Conservation (phyloP, 2,329 filamentous ascomycete species). For the Fusarium longipes region DNA sequence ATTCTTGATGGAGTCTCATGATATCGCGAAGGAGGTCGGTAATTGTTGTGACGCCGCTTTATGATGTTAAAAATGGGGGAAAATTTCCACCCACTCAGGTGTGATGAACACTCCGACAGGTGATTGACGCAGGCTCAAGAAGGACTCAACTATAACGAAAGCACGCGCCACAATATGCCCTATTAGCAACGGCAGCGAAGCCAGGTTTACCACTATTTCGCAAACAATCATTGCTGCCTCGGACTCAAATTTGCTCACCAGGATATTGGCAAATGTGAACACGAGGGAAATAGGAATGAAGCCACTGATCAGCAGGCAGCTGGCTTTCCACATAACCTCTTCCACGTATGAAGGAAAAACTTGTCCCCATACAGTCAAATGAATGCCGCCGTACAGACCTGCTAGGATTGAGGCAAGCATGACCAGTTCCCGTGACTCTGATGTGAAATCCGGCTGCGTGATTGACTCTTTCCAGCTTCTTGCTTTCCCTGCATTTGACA, state of each 20-base stretch:
- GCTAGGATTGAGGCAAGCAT: accelerated
- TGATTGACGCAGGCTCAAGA: background rate
- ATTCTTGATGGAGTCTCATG: too few species aligned
- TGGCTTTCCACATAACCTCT: background rate
- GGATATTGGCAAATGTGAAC: background rate
- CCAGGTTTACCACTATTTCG: too few species aligned
- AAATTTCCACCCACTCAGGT: background rate
- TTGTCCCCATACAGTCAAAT: background rate
- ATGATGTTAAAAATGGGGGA: background rate
- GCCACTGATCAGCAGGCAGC: background rate
- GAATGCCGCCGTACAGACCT: background rate
- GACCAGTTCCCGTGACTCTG: accelerated
- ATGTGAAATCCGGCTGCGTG: accelerated
- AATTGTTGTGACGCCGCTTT: too few species aligned
- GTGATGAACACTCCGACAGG: background rate
- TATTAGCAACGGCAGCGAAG: too few species aligned
- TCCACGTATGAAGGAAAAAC: background rate
- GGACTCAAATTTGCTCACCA: too few species aligned
- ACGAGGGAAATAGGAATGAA: background rate
- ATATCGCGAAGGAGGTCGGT: too few species aligned
- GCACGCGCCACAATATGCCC: background rate
- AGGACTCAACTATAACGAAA: background rate
- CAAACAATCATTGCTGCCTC: background rate
- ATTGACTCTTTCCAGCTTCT: too few species aligned
- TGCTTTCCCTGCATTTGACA: accelerated